A percentile compares a stretch with the other conserved stretches of the same genome.
These are phyloP conservation scores for Ganoderma boninense DNA, from an alignment of 1,284 basidiomycete genomes.

Conservation along the genomic window DNA sequence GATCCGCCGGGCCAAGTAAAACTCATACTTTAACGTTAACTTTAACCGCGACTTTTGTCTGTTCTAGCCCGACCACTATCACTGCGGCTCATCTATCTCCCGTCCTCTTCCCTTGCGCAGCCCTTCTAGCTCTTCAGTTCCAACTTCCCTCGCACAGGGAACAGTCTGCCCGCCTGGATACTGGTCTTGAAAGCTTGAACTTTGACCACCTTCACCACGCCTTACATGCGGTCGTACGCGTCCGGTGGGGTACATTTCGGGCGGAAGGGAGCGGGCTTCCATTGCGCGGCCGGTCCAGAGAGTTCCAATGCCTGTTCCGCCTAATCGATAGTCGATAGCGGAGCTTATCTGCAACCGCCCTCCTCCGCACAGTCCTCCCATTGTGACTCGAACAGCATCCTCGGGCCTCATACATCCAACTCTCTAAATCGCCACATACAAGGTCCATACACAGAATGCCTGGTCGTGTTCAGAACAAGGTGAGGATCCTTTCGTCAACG, in stretches of 20 bases:
- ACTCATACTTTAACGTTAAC: background rate
- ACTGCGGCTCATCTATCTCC: background rate
- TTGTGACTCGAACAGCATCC: background rate
- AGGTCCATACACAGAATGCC: slow-evolving; percentile 52
- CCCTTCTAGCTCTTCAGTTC: background rate
- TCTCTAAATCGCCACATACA: background rate
- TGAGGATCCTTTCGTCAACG: slow-evolving; percentile 32
- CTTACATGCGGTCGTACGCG: background rate
- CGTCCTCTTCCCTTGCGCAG: background rate
- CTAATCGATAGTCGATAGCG: slow-evolving; percentile 9
- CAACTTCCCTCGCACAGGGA: too few relatives aligned
- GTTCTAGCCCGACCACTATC: background rate
- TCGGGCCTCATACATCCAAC: background rate
- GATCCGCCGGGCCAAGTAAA: too few relatives aligned
- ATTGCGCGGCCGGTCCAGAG: background rate
- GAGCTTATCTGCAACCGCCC: slow-evolving; percentile 11
- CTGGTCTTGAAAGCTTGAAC: too few relatives aligned
- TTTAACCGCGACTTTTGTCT: background rate
- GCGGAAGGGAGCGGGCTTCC: too few relatives aligned
- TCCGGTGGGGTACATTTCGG: background rate
- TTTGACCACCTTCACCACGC: too few relatives aligned
- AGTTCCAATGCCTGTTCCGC: background rate
- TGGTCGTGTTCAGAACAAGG: slow-evolving; percentile 78
- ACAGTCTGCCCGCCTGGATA: too few relatives aligned
- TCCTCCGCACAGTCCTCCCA: background rate